phyloP scores from a whole-genome alignment of 805 yeast species.

The Wilhelminamyces savonicus region DNA sequence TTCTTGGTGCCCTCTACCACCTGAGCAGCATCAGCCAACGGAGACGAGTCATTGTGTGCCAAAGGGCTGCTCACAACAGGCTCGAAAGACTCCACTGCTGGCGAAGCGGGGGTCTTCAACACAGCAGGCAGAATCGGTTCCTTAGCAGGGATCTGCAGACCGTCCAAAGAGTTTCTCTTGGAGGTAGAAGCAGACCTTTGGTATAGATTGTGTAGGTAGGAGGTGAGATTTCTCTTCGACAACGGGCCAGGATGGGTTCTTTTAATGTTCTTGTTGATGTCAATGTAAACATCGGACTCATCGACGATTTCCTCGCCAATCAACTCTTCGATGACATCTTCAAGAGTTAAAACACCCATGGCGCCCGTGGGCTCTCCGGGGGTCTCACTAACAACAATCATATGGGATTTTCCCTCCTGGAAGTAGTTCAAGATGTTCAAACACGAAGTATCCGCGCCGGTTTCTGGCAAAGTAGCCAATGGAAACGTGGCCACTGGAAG shows the following conservation, averaged over 20 bases:
- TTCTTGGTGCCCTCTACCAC: conserved; percentile 14
- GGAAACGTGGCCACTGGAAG: conserved; percentile 91
- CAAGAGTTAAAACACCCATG: conserved; percentile 84
- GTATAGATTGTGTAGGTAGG: conserved; percentile 61
- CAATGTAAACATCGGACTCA: conserved; percentile 90
- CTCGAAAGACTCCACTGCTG: not conserved
- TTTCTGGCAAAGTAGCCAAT: conserved; percentile 92
- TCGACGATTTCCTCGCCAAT: conserved; percentile 98
- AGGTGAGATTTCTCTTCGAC: conserved; percentile 60
- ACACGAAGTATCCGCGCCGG: conserved; percentile 87
- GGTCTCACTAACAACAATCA: conserved; percentile 82
- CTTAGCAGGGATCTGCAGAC: not conserved
- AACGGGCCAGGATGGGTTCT: conserved; percentile 72
- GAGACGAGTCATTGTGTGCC: not conserved
- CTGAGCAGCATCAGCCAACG: conserved; percentile 3
- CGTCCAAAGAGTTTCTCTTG: conserved; percentile 39
- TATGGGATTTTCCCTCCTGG: conserved; percentile 96
- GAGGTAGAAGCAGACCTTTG: conserved; percentile 26
- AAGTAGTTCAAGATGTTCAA: conserved; percentile 89
- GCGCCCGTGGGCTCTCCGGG: conserved; percentile 88
- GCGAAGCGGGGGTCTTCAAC: not conserved
- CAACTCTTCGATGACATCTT: conserved; percentile 96
- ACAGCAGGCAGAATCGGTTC: too few relatives aligned
- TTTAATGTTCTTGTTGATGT: conserved; percentile 82
- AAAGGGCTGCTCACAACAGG: not conserved